These are phyloP conservation scores for Diaporthe batatas DNA, from an alignment of 2,329 filamentous ascomycete species.

Conservation along the genomic window DNA sequence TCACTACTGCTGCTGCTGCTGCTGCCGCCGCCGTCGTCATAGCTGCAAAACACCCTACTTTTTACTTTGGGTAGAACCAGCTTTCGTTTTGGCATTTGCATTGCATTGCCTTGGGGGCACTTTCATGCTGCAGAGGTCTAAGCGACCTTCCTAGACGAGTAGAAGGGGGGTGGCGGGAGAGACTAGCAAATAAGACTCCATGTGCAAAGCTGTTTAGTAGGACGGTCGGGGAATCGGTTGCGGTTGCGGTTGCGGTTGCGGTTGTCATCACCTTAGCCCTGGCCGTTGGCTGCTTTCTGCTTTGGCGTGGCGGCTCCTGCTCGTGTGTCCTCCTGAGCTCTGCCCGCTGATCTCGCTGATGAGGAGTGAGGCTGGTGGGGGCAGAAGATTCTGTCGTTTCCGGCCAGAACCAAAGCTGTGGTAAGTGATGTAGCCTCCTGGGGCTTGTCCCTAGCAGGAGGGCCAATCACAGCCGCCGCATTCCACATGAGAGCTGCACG, in stretches of 20 bases:
- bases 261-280: background rate
- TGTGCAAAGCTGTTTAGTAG: conserved; percentile 9
- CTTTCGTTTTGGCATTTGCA: background rate
- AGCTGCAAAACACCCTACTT: background rate
- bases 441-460: background rate
- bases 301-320: background rate
- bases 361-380: conserved; percentile 26
- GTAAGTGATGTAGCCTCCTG: conserved; percentile 34
- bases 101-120: background rate
- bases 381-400: conserved; percentile 27
- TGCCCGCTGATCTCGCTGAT: background rate
- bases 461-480: conserved; percentile 29
- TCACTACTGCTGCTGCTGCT: background rate
- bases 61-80: background rate
- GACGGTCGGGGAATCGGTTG: conserved; percentile 13
- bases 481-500: conserved; percentile 33
- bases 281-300: conserved; percentile 2
- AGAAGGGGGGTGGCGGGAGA: background rate
- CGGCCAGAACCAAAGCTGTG: conserved; percentile 35
- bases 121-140: background rate
- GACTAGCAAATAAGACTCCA: conserved; percentile 3
- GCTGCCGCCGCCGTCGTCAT: background rate
- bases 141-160: conserved; percentile 25
- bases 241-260: background rate
- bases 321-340: background rate